Conservation (phyloP, 1,284 basidiomycete species). For the Meira nashicola region DNA sequence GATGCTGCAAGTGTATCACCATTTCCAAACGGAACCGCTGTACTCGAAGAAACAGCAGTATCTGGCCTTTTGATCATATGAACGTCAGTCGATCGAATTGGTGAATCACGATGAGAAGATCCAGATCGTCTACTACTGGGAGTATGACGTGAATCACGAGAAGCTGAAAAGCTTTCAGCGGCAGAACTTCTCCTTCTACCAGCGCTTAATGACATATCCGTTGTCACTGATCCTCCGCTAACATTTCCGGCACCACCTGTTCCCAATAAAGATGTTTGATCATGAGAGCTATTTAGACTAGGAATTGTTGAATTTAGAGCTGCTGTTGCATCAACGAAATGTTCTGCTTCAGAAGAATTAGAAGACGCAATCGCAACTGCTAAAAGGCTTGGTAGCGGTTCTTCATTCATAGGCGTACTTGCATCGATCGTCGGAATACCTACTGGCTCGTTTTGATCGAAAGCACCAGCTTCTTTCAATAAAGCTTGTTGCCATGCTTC, state of each 20-base stretch:
- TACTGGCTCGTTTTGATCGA: not conserved
- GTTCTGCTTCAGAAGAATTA: not conserved
- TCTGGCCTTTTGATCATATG: not conserved
- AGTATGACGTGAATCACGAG: not conserved
- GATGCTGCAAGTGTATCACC: not conserved
- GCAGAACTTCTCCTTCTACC: not conserved
- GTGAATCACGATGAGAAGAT: no score
- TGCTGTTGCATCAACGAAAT: not conserved
- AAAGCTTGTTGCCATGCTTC: constrained; percentile 46
- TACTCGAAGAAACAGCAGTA: constrained; percentile 3
- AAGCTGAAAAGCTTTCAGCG: not conserved
- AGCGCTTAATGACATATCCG: not conserved
- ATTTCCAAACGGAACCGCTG: not conserved
- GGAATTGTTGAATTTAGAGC: not conserved
- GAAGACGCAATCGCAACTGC: not conserved
- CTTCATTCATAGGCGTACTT: constrained; percentile 2
- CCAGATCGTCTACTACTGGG: no score
- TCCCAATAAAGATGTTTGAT: not conserved
- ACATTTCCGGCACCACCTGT: not conserved
- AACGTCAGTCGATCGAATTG: not conserved
- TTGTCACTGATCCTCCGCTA: not conserved
- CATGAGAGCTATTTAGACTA: not conserved
- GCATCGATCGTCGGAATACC: not conserved
- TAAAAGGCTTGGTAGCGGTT: not conserved
- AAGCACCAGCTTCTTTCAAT: constrained; percentile 28